Evolutionary conservation across 1,284 basidiomycete species (phyloP).

Genomic region (Porodaedalea pini): DNA sequence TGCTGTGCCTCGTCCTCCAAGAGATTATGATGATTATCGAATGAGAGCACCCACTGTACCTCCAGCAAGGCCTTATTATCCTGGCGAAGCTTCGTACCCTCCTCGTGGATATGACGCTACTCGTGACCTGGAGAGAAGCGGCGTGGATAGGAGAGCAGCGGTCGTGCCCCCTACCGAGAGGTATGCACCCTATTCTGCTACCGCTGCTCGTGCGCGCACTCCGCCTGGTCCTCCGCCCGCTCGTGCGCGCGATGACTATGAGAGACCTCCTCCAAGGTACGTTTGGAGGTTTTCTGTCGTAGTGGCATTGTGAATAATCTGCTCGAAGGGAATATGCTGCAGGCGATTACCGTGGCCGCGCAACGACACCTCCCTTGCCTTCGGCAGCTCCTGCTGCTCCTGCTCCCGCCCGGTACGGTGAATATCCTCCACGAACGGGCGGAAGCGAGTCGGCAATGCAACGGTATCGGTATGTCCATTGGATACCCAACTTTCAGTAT

Average conservation of each 20-base stretch:
- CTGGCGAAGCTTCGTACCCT: conserved; percentile 26
- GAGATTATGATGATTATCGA: conserved; percentile 67
- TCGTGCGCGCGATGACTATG: conserved; percentile 29
- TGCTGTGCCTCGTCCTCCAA: conserved; percentile 44
- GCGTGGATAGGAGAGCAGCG: conserved; percentile 9
- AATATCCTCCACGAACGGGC: conserved; percentile 49
- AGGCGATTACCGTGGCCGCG: conserved; percentile 51
- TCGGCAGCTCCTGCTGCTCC: conserved; percentile 21
- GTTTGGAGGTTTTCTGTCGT: conserved; percentile 17
- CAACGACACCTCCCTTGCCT: conserved; percentile 43
- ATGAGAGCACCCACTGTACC: conserved; percentile 41
- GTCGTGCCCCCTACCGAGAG: conserved; percentile 40
- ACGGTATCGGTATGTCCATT: conserved; percentile 50
- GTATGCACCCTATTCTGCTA: conserved; percentile 40
- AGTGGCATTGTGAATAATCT: not conserved
- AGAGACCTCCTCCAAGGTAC: conserved; percentile 43
- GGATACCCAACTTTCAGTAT: conserved; percentile 13
- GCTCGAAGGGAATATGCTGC: conserved; percentile 43
- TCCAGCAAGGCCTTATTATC: conserved; percentile 39
- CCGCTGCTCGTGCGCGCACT: conserved; percentile 44
- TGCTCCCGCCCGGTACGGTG: conserved; percentile 49
- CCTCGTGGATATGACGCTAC: conserved; percentile 26
- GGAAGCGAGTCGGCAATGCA: conserved; percentile 35
- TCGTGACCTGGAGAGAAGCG: conserved; percentile 25
- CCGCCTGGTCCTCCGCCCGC: conserved; percentile 28